phyloP scores from a whole-genome alignment of 305 asterid genomes.

The Andrographis paniculata region DNA sequence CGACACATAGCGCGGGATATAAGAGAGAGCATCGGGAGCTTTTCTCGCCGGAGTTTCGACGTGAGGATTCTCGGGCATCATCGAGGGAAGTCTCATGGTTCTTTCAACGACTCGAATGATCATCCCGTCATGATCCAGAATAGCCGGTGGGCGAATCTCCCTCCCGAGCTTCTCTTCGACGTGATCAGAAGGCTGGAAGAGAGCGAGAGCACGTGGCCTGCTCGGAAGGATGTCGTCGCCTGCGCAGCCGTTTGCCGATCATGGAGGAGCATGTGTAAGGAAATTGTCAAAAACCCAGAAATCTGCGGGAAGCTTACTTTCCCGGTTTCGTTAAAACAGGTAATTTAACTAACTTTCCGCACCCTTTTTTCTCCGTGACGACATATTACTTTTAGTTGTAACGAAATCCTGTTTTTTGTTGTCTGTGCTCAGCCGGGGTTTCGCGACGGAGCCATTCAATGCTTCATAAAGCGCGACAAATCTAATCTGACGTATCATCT shows the following conservation, averaged over 20 bases:
- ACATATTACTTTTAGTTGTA: no score
- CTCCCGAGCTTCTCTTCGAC: constrained; percentile 85
- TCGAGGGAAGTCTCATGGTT: constrained; percentile 75
- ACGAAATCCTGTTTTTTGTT: constrained; percentile 17
- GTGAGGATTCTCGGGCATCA: constrained; percentile 63
- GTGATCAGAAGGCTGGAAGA: constrained; percentile 86
- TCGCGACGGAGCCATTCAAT: constrained; percentile 79
- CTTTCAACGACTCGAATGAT: constrained; percentile 54
- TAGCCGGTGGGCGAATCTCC: constrained; percentile 91
- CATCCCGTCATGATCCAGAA: constrained; percentile 60
- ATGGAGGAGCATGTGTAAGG: constrained; percentile 91
- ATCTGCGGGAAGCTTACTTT: constrained; percentile 83
- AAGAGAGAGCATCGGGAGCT: constrained; percentile 80
- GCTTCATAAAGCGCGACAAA: constrained; percentile 87
- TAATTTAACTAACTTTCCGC: constrained; percentile 6
- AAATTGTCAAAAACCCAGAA: constrained; percentile 74
- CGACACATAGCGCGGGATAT: constrained; percentile 86
- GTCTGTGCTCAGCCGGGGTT: constrained; percentile 35
- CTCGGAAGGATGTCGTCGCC: constrained; percentile 78
- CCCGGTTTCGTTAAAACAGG: constrained; percentile 94
- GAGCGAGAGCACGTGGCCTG: constrained; percentile 92
- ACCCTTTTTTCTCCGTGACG: constrained; percentile 1
- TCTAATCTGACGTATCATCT: constrained; percentile 70
- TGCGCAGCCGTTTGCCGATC: constrained; percentile 91
- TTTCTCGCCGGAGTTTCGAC: constrained; percentile 79